Evolutionary conservation across 2,329 filamentous ascomycete species (phyloP).

Genomic region (Podosphaera leucotricha): DNA sequence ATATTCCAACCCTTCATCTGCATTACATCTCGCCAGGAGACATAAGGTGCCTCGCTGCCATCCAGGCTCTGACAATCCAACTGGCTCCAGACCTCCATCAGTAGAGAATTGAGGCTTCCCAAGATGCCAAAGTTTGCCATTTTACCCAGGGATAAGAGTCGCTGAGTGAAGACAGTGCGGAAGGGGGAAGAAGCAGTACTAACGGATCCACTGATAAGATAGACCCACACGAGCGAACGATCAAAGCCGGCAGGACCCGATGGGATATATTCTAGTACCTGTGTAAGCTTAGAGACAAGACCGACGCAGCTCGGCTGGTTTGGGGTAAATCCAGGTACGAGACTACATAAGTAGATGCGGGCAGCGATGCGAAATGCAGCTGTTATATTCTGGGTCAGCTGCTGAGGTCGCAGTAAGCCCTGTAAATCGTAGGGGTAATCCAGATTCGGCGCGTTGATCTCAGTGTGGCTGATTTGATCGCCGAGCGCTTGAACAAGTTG

Average conservation of each 20-base stretch:
- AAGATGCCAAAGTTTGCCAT: constrained; percentile 64
- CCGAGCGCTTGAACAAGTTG: constrained; percentile 74
- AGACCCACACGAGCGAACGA: constrained; percentile 77
- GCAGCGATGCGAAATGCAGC: constrained; percentile 77
- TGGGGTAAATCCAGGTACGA: constrained; percentile 72
- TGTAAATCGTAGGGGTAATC: constrained; percentile 40
- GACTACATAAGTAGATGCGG: constrained; percentile 86
- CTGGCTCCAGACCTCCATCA: constrained; percentile 60
- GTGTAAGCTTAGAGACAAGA: constrained; percentile 55
- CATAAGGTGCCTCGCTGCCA: constrained; percentile 30
- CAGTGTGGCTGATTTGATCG: constrained; percentile 63
- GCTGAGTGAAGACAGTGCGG: constrained; percentile 54
- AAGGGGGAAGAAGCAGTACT: constrained; percentile 51
- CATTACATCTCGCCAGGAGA: constrained; percentile 94
- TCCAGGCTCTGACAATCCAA: constrained; percentile 32
- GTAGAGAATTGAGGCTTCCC: constrained; percentile 53
- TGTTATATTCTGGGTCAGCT: constrained; percentile 73
- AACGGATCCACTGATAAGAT: constrained; percentile 65
- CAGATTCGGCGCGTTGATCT: constrained; percentile 33
- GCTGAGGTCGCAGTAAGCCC: constrained; percentile 56
- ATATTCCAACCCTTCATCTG: constrained; percentile 78
- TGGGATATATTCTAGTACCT: constrained; percentile 61
- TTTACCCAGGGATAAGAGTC: constrained; percentile 51
- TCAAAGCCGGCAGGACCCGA: constrained; percentile 65
- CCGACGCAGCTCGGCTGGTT: constrained; percentile 49